phyloP scores from a whole-genome alignment of 1,139 yeast genomes.

The Geotrichum klebahnii region DNA sequence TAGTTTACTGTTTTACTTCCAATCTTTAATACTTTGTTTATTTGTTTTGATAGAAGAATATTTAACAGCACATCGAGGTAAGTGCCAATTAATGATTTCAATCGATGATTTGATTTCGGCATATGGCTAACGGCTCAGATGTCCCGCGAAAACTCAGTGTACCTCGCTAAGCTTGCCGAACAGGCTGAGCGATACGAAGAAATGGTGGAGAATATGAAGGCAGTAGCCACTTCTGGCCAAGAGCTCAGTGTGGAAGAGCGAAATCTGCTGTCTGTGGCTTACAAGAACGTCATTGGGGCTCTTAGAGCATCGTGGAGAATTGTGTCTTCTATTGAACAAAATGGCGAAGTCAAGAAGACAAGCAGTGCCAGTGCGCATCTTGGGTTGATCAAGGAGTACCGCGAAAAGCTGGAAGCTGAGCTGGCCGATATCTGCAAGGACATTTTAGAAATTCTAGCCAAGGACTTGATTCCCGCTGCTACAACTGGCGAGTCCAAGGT shows the following conservation, averaged over 20 bases:
- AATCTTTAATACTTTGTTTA: not conserved
- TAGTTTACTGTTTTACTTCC: not conserved
- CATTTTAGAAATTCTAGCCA: slow-evolving; percentile 78
- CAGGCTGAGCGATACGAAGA: slow-evolving; percentile 99
- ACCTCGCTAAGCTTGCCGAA: slow-evolving; percentile 96
- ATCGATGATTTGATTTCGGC: not conserved
- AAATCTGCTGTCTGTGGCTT: slow-evolving; percentile 92
- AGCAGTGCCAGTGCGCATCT: slow-evolving; percentile 77
- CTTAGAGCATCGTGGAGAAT: slow-evolving; percentile 99
- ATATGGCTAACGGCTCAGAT: slow-evolving; percentile 44
- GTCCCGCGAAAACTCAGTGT: slow-evolving; percentile 97
- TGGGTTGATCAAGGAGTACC: slow-evolving; percentile 84
- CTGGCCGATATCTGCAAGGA: slow-evolving; percentile 94
- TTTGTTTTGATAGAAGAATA: not conserved
- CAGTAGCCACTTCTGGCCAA: slow-evolving; percentile 92
- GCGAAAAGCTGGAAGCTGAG: slow-evolving; percentile 91
- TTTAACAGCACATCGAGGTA: too few species aligned
- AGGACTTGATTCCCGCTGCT: slow-evolving; percentile 90
- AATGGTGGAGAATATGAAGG: slow-evolving; percentile 98
- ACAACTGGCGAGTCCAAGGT: slow-evolving; percentile 98
- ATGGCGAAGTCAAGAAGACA: slow-evolving; percentile 98
- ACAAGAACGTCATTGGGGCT: slow-evolving; percentile 97
- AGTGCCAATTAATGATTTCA: too few species aligned
- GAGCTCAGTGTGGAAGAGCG: slow-evolving; percentile 97
- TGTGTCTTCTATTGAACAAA: slow-evolving; percentile 96